phyloP scores from a whole-genome alignment of 371 early-diverging fungal genomes.

The Mortierella sp. region DNA sequence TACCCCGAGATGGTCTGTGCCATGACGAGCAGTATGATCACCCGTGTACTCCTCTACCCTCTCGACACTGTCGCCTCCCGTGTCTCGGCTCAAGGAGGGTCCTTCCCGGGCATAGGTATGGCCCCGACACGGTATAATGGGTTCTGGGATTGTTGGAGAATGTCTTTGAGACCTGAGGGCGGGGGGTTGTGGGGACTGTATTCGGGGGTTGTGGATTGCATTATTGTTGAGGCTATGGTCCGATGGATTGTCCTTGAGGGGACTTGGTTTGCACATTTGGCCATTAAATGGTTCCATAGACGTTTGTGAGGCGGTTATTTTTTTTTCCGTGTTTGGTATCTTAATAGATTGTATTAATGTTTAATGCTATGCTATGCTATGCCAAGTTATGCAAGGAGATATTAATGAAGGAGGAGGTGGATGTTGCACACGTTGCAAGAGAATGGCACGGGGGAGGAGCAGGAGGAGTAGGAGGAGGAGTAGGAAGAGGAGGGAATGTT shows the following conservation, averaged over 20 bases:
- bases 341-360: slow-evolving; percentile 12
- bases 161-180: slow-evolving; percentile 27
- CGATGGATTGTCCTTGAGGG: slow-evolving; percentile 57
- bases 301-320: neutral
- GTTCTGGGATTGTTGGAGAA: slow-evolving; percentile 63
- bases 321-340: neutral
- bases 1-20: slow-evolving; percentile 73
- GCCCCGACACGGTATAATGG: slow-evolving; percentile 60
- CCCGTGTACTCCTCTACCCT: slow-evolving; percentile 66
- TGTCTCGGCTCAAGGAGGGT: slow-evolving; percentile 67
- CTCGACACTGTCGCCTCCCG: slow-evolving; percentile 68
- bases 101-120: slow-evolving; percentile 57
- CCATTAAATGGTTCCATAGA: slow-evolving; percentile 49
- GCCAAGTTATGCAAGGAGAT: neutral
- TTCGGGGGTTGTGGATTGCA: slow-evolving; percentile 50
- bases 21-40: slow-evolving; percentile 66
- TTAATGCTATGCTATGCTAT: neutral
- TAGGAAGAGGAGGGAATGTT: neutral
- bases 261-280: slow-evolving; percentile 55
- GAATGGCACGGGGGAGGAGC: neutral
- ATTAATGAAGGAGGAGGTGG: neutral
- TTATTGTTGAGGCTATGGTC: slow-evolving; percentile 52
- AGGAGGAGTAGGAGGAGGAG: neutral
- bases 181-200: slow-evolving; percentile 39
- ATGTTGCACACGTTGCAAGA: too few species aligned